phyloP scores from a whole-genome alignment of 1,284 basidiomycete species.

The Cystobasidiaceae sp. region DNA sequence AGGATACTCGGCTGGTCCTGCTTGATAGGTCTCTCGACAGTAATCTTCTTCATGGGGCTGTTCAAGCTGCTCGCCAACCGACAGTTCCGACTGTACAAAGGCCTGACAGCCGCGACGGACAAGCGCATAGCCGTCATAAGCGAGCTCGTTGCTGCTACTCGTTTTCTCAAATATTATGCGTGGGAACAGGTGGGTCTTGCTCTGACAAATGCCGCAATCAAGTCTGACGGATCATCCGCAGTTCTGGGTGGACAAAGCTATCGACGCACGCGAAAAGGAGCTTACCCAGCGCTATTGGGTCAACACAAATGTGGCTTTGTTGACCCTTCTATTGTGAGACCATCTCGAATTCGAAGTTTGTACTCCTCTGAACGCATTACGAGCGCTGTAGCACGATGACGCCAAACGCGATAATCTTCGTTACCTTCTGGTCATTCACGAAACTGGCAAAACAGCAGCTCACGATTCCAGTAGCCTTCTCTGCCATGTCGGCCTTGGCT shows the following conservation, averaged over 20 bases:
- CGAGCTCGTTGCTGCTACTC: constrained; percentile 59
- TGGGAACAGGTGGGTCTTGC: constrained; percentile 27
- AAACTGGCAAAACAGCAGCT: constrained; percentile 16
- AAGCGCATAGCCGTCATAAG: constrained; percentile 78
- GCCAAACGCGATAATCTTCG: constrained; percentile 19
- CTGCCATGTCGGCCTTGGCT: constrained; percentile 9
- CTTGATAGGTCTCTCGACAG: constrained; percentile 72
- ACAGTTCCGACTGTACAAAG: constrained; percentile 41
- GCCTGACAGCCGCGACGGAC: constrained; percentile 66
- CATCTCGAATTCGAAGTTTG: neutral
- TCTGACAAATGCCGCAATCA: neutral
- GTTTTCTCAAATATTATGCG: constrained; percentile 28
- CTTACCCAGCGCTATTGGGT: constrained; percentile 17
- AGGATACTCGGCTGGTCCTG: constrained; percentile 77
- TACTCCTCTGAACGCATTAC: neutral
- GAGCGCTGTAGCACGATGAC: constrained; percentile 1
- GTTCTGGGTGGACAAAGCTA: constrained; percentile 28
- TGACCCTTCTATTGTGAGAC: constrained; percentile 11
- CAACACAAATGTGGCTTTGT: constrained; percentile 19
- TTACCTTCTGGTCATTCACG: constrained; percentile 28
- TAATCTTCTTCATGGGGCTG: constrained; percentile 67
- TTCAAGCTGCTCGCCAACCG: constrained; percentile 59
- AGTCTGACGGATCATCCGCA: neutral
- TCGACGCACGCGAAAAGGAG: constrained; percentile 23
- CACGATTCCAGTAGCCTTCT: constrained; percentile 18